These are phyloP conservation scores for Mortierella sp. DNA, from an alignment of 371 early-diverging fungal species.

Conservation along the genomic window DNA sequence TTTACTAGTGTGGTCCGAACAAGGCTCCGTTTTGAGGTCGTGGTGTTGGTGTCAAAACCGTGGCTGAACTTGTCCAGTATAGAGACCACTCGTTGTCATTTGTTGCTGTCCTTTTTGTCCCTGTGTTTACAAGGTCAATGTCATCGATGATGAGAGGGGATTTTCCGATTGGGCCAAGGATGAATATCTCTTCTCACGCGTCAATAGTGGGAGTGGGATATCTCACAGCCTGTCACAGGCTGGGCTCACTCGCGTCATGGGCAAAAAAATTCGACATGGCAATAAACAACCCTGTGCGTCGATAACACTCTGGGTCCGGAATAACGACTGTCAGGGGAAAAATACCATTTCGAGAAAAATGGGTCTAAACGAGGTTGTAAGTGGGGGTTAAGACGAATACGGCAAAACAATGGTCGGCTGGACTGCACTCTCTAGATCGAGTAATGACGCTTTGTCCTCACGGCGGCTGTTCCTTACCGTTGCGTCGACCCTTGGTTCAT, in stretches of 20 bases:
- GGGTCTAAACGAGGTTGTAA: neutral
- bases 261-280: neutral
- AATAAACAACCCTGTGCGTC: neutral
- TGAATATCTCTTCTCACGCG: neutral
- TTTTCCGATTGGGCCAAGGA: neutral
- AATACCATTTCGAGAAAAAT: no score
- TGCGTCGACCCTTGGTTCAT: neutral
- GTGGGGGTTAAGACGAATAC: neutral
- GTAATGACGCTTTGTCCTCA: neutral
- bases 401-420: constrained; percentile 1
- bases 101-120: no score
- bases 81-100: no score
- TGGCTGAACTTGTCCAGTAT: no score
- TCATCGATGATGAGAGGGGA: neutral
- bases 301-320: neutral
- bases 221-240: no score
- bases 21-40: no score
- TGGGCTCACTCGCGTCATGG: neutral
- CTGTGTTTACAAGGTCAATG: no score
- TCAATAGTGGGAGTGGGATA: no score
- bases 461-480: neutral
- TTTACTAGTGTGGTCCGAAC: neutral
- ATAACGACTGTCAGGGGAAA: neutral
- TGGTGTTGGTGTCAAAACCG: neutral
- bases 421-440: neutral